Conservation (phyloP, 495 filamentous ascomycete genomes). For the Neurospora tetraspora region DNA sequence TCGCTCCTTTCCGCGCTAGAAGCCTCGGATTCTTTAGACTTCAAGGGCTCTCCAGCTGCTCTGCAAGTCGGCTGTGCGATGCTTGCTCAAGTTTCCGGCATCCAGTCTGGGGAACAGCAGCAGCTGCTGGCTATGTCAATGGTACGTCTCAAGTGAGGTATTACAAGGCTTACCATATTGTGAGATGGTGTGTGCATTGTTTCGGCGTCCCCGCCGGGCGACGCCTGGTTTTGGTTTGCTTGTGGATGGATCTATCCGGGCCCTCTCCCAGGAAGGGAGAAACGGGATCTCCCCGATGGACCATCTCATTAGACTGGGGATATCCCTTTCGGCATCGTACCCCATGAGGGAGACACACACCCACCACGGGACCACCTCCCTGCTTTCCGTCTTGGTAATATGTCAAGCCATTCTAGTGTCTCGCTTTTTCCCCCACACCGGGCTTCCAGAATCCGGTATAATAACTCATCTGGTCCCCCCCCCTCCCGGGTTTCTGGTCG, state of each 20-base stretch:
- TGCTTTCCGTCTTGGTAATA: not conserved
- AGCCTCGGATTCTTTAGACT: not conserved
- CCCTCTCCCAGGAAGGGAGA: not conserved
- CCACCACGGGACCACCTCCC: not conserved
- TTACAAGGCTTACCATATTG: not conserved
- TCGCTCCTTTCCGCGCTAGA: not conserved
- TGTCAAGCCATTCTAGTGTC: not conserved
- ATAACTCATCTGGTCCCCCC: not conserved
- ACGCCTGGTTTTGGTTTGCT: not conserved
- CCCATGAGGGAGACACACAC: not conserved
- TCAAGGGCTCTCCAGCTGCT: not conserved
- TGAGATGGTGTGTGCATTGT: not conserved
- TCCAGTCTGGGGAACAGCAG: not conserved
- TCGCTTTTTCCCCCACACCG: not conserved
- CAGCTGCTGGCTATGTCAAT: not conserved
- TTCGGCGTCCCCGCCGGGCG: not conserved
- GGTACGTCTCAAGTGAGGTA: not conserved
- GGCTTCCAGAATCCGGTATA: not conserved
- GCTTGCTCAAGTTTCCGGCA: not conserved
- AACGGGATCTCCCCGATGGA: not conserved
- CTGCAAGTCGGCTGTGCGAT: not conserved
- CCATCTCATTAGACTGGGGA: not conserved
- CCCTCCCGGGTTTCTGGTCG: not conserved
- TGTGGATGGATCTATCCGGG: not conserved
- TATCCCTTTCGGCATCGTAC: not conserved